Percentiles rank a stretch among this genome's conserved stretches.
phyloP scores from a whole-genome alignment of 2,329 filamentous ascomycete genomes.

The Colletotrichum magnum region DNA sequence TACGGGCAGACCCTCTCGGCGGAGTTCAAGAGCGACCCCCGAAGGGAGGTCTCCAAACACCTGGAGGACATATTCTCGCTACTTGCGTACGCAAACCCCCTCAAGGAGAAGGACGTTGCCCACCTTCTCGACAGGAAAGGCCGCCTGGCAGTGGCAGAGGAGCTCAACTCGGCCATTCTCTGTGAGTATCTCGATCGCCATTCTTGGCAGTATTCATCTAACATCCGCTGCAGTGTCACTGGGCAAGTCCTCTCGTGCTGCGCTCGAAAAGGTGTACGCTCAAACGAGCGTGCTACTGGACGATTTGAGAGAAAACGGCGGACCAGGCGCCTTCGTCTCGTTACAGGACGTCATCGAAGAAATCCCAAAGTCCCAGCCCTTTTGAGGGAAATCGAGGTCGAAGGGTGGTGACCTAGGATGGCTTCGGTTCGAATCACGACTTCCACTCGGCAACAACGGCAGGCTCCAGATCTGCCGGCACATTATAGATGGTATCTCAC shows the following conservation, averaged over 20 bases:
- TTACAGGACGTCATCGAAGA: constrained; percentile 64
- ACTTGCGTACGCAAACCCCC: constrained; percentile 87
- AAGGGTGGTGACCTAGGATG: not conserved
- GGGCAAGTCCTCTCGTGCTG: constrained; percentile 89
- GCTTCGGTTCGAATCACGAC: not conserved
- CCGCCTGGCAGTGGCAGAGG: constrained; percentile 86
- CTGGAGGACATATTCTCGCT: constrained; percentile 90
- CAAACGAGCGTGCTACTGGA: constrained; percentile 91
- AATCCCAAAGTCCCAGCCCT: constrained; percentile 55
- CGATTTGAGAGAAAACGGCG: constrained; percentile 83
- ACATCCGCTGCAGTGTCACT: constrained; percentile 76
- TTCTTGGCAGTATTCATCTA: not conserved
- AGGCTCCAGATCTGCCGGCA: not conserved
- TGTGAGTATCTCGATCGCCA: constrained; percentile 67
- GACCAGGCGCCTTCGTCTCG: constrained; percentile 85
- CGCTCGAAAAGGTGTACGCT: constrained; percentile 86
- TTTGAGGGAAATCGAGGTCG: constrained; percentile 3
- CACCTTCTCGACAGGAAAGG: constrained; percentile 84
- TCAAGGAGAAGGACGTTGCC: constrained; percentile 80
- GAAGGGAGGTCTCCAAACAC: constrained; percentile 78
- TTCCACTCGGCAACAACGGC: not conserved
- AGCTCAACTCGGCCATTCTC: constrained; percentile 92
- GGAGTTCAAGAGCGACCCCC: constrained; percentile 81
- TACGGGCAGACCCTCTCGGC: constrained; percentile 85
- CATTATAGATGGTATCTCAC: constrained; percentile 30